Base-by-base conservation (phyloP, 441 rosid species). In the Arabidopsis hybrid region DNA sequence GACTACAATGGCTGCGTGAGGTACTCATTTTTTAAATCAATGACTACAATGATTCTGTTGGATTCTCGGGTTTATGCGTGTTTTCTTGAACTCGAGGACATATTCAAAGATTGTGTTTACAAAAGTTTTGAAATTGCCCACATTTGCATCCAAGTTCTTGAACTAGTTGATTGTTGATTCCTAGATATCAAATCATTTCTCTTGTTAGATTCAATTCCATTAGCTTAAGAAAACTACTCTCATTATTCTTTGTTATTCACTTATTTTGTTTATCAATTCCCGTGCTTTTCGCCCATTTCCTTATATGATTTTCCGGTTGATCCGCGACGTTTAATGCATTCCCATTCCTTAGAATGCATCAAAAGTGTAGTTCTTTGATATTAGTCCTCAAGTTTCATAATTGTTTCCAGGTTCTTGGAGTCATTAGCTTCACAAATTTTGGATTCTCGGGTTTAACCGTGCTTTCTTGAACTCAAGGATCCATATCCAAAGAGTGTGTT, bases 1-100 rank as follows among this genome's bases (percentile, higher is more conserved):
- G 96, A 94, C 68, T 77, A 90, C 68, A 86, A 88, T 70, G 96
- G 96, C 71, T 85, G 78, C 55, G 86, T 90, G 26, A 94, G 98
- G 97, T 91, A 43, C 51, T 40, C 67, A 35, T 35, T 35, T n/a
- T n/a, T n/a, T n/a, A n/a, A n/a, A n/a, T n/a, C n/a, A n/a, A n/a
- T n/a, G n/a, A n/a, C n/a, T n/a, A n/a, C n/a, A n/a, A n/a, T n/a
- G 11, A 38, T 36, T 60, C 64, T 16, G 5, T 56, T 56, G 16
- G 18, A 57, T 18, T 34, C 10, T 57, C n/a, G 2, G 64, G 45
- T 56, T 43, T 67, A 8, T 17, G 8, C 10, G n/a, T 18, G 47
- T 49, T 49, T 51, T 51, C 29, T 64, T 16, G 2, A 47, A 35
- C 42, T 47, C 7, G 11, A 34, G 57, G 57, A 35, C 69, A 35